Percentiles rank a stretch among this genome's conserved stretches.
These are phyloP conservation scores for Starmerella powellii DNA, from an alignment of 805 yeast genomes.

Conservation along the genomic window DNA sequence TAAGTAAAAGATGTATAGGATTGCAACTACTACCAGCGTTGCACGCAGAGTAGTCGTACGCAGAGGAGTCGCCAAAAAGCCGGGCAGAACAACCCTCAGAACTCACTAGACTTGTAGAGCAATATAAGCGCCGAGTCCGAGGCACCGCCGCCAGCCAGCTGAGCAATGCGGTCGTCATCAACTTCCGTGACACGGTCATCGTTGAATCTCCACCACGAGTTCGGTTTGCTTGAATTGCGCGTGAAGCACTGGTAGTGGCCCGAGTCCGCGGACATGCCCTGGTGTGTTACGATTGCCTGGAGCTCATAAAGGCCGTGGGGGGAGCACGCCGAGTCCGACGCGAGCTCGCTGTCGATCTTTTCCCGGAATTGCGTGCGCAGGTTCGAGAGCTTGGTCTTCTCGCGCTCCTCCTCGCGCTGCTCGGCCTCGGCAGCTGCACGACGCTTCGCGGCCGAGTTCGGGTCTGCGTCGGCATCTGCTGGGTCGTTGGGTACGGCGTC, in stretches of 20 bases:
- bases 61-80: too few species aligned
- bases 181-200: constrained; percentile 78
- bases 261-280: constrained; percentile 90
- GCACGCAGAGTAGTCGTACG: too few species aligned
- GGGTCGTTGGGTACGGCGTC: constrained; percentile 29
- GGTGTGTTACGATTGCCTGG: constrained; percentile 75
- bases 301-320: constrained; percentile 82
- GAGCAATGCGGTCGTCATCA: constrained; percentile 69
- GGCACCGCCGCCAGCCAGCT: constrained; percentile 94
- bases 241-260: constrained; percentile 94
- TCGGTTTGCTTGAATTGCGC: constrained; percentile 49
- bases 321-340: constrained; percentile 49
- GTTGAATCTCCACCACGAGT: constrained; percentile 87
- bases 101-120: constrained; percentile 70
- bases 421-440: constrained; percentile 20
- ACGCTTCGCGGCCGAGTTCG: constrained; percentile 14
- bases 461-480: constrained; percentile 26
- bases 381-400: constrained; percentile 18
- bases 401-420: constrained; percentile 12
- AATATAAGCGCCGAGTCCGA: constrained; percentile 85
- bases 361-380: constrained; percentile 24
- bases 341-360: constrained; percentile 33
- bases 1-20: too few species aligned
- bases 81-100: too few species aligned
- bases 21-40: too few species aligned